These are phyloP conservation scores for Starmerella potacharoeniae DNA, from an alignment of 805 yeast species.

Conservation along the genomic window DNA sequence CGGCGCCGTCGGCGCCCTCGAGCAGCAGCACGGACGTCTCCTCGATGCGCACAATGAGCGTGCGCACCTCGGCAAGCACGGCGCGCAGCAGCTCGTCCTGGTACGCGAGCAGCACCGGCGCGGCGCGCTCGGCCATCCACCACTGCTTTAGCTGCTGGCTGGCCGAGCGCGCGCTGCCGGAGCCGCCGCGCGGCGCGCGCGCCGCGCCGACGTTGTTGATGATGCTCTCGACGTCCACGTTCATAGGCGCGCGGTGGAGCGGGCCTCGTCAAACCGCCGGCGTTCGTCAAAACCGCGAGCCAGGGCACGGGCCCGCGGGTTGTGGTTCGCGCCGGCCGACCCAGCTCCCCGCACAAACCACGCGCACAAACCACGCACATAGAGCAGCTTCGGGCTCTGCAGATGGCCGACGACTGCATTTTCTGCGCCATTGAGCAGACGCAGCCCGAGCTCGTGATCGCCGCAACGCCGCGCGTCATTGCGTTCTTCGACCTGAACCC, in stretches of 20 bases:
- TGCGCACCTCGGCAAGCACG: conserved; percentile 46
- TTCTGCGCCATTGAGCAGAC: conserved; percentile 25
- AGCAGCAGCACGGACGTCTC: conserved; percentile 68
- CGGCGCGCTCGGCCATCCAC: conserved; percentile 76
- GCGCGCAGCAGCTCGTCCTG: conserved; percentile 48
- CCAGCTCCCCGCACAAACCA: no score
- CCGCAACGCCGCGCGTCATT: conserved; percentile 25
- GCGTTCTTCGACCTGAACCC: conserved; percentile 32
- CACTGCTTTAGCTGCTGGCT: conserved; percentile 37
- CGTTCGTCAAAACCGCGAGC: not conserved
- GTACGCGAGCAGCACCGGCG: conserved; percentile 79
- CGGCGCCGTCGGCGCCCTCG: conserved; percentile 21
- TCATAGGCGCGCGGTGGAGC: conserved; percentile 2
- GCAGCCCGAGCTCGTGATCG: conserved; percentile 22
- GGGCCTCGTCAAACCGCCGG: no score
- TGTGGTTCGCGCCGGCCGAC: no score
- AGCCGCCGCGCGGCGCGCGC: conserved; percentile 1
- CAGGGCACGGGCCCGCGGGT: no score
- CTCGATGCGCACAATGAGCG: conserved; percentile 67
- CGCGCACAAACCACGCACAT: no score
- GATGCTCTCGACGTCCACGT: conserved; percentile 38
- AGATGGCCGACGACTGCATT: conserved; percentile 17
- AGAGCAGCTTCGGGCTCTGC: no score
- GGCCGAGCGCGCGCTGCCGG: conserved; percentile 8
- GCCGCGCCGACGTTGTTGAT: conserved; percentile 56